Evolutionary conservation across 305 asterid species (phyloP).

Genomic region (Solanum hybrid): DNA sequence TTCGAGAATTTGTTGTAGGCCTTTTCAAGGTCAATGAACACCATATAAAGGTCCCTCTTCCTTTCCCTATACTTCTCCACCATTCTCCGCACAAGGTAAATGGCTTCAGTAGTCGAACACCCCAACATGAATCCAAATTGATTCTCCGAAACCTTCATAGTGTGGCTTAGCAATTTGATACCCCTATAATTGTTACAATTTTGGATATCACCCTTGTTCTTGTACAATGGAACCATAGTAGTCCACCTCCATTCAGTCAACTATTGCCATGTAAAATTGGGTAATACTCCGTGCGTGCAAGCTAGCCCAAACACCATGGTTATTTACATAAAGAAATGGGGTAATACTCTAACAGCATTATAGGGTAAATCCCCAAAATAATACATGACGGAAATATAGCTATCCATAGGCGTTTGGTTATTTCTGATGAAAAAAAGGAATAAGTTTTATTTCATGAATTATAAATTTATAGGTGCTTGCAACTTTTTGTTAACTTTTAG

Average conservation of each 20-base stretch:
- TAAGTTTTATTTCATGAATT: neutral
- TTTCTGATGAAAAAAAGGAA: neutral
- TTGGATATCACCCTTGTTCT: neutral
- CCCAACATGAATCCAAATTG: neutral
- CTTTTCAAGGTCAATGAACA: neutral
- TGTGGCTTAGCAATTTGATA: neutral
- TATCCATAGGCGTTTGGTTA: neutral
- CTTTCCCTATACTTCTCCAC: neutral
- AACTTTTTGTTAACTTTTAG: neutral
- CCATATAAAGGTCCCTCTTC: neutral
- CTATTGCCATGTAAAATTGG: neutral
- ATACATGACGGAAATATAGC: neutral
- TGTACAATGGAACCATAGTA: neutral
- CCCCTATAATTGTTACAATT: neutral
- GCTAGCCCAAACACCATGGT: neutral
- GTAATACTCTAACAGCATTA: neutral
- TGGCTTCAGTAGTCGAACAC: neutral
- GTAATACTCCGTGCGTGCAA: neutral
- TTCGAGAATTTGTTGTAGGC: neutral
- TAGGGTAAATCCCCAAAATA: neutral
- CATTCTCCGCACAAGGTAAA: neutral
- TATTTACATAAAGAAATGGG: neutral
- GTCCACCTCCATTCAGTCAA: neutral
- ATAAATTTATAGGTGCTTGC: neutral
- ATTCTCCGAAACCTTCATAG: neutral